phyloP scores from a whole-genome alignment of 2,329 filamentous ascomycete genomes.

The Fusarium incarnatum region DNA sequence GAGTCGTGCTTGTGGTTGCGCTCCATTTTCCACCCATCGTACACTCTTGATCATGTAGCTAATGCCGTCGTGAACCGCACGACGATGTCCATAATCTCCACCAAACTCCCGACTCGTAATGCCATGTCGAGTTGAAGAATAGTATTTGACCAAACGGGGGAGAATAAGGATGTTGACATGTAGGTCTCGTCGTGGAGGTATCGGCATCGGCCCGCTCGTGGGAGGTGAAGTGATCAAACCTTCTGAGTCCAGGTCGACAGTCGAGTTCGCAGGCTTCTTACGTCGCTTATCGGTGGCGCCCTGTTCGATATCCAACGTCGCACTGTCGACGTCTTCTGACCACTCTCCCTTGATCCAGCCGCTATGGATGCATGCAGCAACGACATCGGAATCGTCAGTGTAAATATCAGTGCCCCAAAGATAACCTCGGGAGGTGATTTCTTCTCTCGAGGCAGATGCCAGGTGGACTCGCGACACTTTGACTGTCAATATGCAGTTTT shows the following conservation, averaged over 20 bases:
- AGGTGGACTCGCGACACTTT: conserved; percentile 87
- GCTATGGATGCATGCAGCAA: conserved; percentile 91
- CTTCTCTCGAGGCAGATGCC: conserved; percentile 75
- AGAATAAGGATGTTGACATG: conserved; percentile 89
- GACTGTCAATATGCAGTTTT: conserved; percentile 91
- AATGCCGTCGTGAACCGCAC: conserved; percentile 79
- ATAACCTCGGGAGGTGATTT: conserved; percentile 83
- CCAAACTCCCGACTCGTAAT: conserved; percentile 86
- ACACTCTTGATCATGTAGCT: conserved; percentile 87
- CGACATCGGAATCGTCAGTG: conserved; percentile 93
- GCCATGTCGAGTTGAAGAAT: conserved; percentile 79
- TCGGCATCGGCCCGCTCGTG: conserved; percentile 68
- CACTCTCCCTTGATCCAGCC: conserved; percentile 94
- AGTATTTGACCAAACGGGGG: conserved; percentile 81
- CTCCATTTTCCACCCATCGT: conserved; percentile 86
- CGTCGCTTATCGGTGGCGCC: conserved; percentile 49
- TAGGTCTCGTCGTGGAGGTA: conserved; percentile 78
- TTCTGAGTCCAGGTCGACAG: conserved; percentile 53
- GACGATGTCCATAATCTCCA: conserved; percentile 58
- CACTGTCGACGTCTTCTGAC: conserved; percentile 79
- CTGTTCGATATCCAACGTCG: conserved; percentile 69
- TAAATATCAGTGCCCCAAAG: conserved; percentile 96
- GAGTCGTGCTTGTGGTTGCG: conserved; percentile 66
- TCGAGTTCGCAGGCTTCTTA: conserved; percentile 48
- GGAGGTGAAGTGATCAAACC: conserved; percentile 66